Evolutionary conservation across 352 stramenopile species (phyloP).

Genomic region (Globisporangium radiosum): DNA sequence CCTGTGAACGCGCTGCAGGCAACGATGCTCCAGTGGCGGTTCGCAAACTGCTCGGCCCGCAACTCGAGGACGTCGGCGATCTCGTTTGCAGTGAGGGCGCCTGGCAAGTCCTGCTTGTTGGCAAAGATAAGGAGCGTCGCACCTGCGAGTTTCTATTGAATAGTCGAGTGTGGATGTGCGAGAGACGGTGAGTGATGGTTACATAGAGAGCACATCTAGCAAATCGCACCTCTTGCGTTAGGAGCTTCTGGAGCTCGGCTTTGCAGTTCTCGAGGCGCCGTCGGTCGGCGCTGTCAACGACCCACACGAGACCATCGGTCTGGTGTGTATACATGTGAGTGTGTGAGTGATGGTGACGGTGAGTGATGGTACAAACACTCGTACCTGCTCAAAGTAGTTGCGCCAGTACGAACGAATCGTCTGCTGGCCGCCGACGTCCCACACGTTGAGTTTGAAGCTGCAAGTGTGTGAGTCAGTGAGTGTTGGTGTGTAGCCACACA

Average conservation of each 20-base stretch:
- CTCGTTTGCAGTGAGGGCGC: conserved; percentile 2
- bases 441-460: conserved; percentile 82
- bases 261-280: conserved; percentile 93
- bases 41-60: conserved; percentile 56
- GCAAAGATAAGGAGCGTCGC: conserved; percentile 98
- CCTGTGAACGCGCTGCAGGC: conserved; percentile 96
- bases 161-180: neutral
- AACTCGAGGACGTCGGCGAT: conserved; percentile 54
- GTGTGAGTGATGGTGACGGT: neutral
- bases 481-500: neutral
- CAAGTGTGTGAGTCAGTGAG: neutral
- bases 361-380: neutral
- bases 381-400: conserved; percentile 95
- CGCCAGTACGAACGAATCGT: conserved; percentile 97
- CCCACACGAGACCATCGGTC: conserved; percentile 99
- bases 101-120: conserved; percentile 96
- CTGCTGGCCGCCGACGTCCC: conserved; percentile 96
- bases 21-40: conserved; percentile 85
- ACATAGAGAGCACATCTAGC: neutral
- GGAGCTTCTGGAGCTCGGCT: conserved; percentile 81
- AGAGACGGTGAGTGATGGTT: neutral
- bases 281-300: conserved; percentile 96
- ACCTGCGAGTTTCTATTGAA: conserved; percentile 93
- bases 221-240: conserved; percentile 76
- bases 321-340: conserved; percentile 10